Percentiles rank a stretch among this genome's conserved stretches.
phyloP scores from a whole-genome alignment of 495 filamentous ascomycete genomes.

The Geopyxis carbonaria region DNA sequence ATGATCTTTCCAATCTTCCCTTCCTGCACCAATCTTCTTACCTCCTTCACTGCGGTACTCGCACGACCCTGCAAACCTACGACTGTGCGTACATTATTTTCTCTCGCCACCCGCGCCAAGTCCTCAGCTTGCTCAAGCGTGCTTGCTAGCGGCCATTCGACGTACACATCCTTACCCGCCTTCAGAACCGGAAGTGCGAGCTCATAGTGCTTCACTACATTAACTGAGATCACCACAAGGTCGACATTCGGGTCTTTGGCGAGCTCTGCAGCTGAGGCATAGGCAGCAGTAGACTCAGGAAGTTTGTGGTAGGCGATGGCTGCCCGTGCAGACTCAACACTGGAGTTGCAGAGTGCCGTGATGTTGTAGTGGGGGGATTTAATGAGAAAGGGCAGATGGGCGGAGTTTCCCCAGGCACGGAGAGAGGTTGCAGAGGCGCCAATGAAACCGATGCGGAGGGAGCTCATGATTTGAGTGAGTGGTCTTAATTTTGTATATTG shows the following conservation, averaged over 20 bases:
- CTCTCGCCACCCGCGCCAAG: constrained; percentile 27
- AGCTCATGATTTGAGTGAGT: constrained; percentile 29
- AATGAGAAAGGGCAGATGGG: constrained; percentile 41
- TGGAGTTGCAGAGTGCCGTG: constrained; percentile 43
- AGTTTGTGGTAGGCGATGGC: constrained; percentile 35
- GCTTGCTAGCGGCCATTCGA: constrained; percentile 41
- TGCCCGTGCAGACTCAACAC: constrained; percentile 30
- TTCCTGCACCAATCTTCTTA: constrained; percentile 32
- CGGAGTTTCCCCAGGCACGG: constrained; percentile 36
- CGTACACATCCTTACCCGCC: constrained; percentile 41
- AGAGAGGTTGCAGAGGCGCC: constrained; percentile 36
- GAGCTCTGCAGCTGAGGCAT: constrained; percentile 36
- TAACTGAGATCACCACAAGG: constrained; percentile 38
- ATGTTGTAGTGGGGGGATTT: constrained; percentile 35
- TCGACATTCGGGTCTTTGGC: constrained; percentile 40
- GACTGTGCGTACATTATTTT: constrained; percentile 29
- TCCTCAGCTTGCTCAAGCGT: constrained; percentile 27
- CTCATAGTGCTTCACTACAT: constrained; percentile 38
- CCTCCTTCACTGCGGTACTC: constrained; percentile 29
- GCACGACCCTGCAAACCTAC: constrained; percentile 37
- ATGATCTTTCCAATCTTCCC: constrained; percentile 39
- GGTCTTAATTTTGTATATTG: no score
- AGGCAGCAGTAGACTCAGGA: constrained; percentile 29
- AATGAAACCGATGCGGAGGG: constrained; percentile 39
- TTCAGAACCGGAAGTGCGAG: constrained; percentile 32